A percentile compares a stretch with the other conserved stretches of the same genome.
These are phyloP conservation scores for Yamadazyma sp. DNA, from an alignment of 805 yeast species.

Conservation along the genomic window DNA sequence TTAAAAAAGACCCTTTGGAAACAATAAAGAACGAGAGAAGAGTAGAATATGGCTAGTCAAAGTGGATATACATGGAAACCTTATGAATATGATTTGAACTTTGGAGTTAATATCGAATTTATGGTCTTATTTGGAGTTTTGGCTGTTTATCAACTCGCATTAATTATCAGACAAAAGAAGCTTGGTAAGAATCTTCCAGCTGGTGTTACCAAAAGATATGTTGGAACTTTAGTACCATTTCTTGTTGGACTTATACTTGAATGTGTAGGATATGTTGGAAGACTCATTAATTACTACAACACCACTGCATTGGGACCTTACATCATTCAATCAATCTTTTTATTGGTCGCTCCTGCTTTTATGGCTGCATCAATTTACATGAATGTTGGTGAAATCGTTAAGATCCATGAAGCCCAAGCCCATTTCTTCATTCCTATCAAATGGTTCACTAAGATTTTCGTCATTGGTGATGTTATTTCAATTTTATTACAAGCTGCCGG, in stretches of 20 bases:
- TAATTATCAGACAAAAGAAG: too few relatives aligned
- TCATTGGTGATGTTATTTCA: constrained; percentile 26
- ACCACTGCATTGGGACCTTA: constrained; percentile 20
- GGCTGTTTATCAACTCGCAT: too few relatives aligned
- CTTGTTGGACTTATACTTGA: neutral
- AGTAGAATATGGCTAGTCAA: too few relatives aligned
- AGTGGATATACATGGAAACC: too few relatives aligned
- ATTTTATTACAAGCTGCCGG: constrained; percentile 28
- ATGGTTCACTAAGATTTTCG: constrained; percentile 23
- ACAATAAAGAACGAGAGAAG: too few relatives aligned
- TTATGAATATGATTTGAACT: too few relatives aligned
- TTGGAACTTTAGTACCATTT: neutral
- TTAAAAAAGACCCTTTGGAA: too few relatives aligned
- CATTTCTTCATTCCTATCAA: constrained; percentile 13
- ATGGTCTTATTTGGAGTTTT: too few relatives aligned
- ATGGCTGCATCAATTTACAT: constrained; percentile 30
- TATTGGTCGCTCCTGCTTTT: constrained; percentile 28
- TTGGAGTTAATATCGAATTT: too few relatives aligned
- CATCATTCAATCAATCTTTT: constrained; percentile 20
- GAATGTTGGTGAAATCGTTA: constrained; percentile 23
- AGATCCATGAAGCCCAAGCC: constrained; percentile 9
- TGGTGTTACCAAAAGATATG: neutral
- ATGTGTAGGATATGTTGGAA: neutral
- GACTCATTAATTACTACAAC: neutral
- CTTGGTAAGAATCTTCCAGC: neutral